Evolutionary conservation across 257 asterid species (phyloP).

Genomic region (Thymus mandschuricus): DNA sequence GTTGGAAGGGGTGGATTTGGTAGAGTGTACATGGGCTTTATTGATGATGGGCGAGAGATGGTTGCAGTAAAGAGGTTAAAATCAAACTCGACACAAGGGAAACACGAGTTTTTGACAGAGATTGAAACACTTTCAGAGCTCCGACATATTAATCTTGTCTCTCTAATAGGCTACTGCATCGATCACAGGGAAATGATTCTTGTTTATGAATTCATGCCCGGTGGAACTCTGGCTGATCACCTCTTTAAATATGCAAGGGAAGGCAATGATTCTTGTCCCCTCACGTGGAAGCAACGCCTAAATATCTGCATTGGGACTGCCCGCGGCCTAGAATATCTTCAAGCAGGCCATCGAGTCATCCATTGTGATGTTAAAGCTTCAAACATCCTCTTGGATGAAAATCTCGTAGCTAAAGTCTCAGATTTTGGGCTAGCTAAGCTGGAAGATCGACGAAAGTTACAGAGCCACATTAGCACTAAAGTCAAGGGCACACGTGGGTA

Average conservation of each 20-base stretch:
- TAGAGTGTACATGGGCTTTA: slow-evolving; percentile 44
- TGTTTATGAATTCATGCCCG: not conserved
- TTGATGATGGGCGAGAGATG: not conserved
- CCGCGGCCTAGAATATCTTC: not conserved
- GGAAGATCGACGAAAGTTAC: slow-evolving; percentile 36
- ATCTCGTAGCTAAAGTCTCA: slow-evolving; percentile 49
- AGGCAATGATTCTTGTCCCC: not conserved
- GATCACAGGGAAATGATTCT: not conserved
- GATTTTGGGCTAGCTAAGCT: slow-evolving; percentile 63
- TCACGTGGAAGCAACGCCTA: not conserved
- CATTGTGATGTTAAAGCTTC: not conserved
- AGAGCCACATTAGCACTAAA: slow-evolving; percentile 36
- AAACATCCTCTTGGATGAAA: not conserved
- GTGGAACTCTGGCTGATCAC: not conserved
- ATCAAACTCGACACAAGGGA: slow-evolving; percentile 27
- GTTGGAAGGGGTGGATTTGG: not conserved
- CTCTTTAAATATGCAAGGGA: not conserved
- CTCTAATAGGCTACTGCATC: not conserved
- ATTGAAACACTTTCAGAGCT: not conserved
- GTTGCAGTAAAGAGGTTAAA: not conserved
- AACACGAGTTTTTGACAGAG: slow-evolving; percentile 28
- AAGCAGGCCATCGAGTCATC: not conserved
- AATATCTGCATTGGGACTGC: not conserved
- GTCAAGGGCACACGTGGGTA: slow-evolving; percentile 64
- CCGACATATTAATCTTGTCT: not conserved